Evolutionary conservation across 139 green algal species (phyloP), one percentile per base, ranked within the genome.

Genomic region (Chlamydomonas schloesseri): DNA sequence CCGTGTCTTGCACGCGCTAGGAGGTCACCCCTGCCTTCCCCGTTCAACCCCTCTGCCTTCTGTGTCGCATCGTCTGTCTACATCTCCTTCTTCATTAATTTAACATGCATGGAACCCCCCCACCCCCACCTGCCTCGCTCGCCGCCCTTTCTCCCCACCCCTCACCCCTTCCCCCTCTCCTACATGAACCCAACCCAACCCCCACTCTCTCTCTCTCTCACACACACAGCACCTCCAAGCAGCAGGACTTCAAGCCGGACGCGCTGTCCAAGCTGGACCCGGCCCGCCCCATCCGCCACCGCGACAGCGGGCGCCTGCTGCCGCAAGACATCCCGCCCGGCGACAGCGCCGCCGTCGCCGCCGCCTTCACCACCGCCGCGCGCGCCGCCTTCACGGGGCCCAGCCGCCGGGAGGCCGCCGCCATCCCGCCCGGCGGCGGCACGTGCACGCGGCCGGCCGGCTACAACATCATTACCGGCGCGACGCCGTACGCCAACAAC

Each of bases 401-500:
- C 29, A 60, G 28, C 21, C 36, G n/a, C 8, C 1, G 21, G 13
- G 60, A 73, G 36, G 36, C 76, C 14, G 65, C n/a, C 1, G 37
- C 67, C 36, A 58, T 85, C 2, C 67, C 62, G 3, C 21, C 67
- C 11, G 62, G 46, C n/a, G 79, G 79, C 11, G 60, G 67, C 31
- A 24, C 13, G 8, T 67, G 36, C 31, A 85, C 79, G 42, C 65
- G 26, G 42, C 64, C 29, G 18, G n/a, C 64, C 2, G 47, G 65
- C 21, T 85, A 70, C 79, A 85, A 85, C 46, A 85, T 85, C n/a
- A 85, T 85, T 20, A 85, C 79, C 9, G 79, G 79, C 0, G 67
- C 79, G 13, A 31, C 15, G 21, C n/a, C 79, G 26, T 76, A 77
- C 50, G 20, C 5, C 65, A 85, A 85, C 67, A 76, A 85, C 67